These are phyloP conservation scores for Coix lacrymajobi DNA, from an alignment of 176 grass and related monocot species.

Conservation along the genomic window DNA sequence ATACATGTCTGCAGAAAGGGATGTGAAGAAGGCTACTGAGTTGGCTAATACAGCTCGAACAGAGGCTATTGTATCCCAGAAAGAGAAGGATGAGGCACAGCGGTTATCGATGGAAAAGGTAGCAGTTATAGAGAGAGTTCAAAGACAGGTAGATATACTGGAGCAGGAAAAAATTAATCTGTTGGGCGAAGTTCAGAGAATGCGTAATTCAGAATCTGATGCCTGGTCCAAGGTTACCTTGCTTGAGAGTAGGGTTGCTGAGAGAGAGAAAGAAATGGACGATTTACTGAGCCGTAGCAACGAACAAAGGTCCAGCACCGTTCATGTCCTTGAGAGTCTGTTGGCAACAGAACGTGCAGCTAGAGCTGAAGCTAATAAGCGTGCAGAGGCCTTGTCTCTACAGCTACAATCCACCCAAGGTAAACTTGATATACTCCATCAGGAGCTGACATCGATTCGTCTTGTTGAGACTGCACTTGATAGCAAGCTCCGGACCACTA, in stretches of 20 bases:
- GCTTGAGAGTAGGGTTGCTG: slow-evolving; percentile 62
- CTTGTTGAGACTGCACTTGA: slow-evolving; percentile 66
- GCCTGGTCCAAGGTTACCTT: slow-evolving; percentile 45
- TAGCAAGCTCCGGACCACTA: slow-evolving; percentile 46
- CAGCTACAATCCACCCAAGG: slow-evolving; percentile 77
- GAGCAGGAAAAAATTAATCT: slow-evolving; percentile 61
- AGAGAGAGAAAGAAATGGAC: slow-evolving; percentile 69
- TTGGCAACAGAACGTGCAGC: slow-evolving; percentile 63
- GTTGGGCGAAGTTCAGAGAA: slow-evolving; percentile 44
- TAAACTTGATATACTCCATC: slow-evolving; percentile 79
- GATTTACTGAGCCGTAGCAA: slow-evolving; percentile 61
- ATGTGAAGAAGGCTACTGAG: slow-evolving; percentile 53
- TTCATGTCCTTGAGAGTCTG: slow-evolving; percentile 64
- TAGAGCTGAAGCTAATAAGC: slow-evolving; percentile 58
- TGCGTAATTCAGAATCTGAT: slow-evolving; percentile 50
- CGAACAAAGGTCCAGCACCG: slow-evolving; percentile 69
- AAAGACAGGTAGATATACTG: slow-evolving; percentile 49
- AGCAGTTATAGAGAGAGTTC: slow-evolving; percentile 59
- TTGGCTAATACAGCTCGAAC: slow-evolving; percentile 50
- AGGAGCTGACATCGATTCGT: slow-evolving; percentile 69
- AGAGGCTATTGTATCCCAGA: slow-evolving; percentile 43
- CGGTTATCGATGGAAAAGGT: slow-evolving; percentile 51
- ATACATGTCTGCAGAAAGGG: slow-evolving; percentile 48
- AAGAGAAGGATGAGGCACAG: slow-evolving; percentile 63
- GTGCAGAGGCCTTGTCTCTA: slow-evolving; percentile 64